Evolutionary conservation across 1,139 yeast species (phyloP), one percentile per base, ranked within the genome.

Genomic region (Yamadazyma dushanensis): DNA sequence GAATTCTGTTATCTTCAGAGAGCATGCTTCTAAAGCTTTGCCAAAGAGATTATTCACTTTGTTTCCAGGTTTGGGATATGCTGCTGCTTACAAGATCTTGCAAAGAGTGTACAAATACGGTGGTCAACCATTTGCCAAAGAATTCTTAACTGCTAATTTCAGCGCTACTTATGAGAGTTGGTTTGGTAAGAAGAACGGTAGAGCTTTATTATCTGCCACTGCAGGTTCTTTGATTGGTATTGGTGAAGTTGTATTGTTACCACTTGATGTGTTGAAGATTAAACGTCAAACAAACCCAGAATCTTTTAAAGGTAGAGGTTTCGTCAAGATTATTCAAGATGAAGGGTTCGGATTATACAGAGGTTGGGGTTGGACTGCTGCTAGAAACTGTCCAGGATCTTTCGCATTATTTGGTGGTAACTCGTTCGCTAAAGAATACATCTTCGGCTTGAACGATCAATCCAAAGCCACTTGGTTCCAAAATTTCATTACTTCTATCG

Each of bases 341-440:
- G 98, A 94, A 69, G 98, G 98, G 16, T 76, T 88, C 44, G 89
- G 92, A 25, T 74, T 92, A 54, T 92, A 92, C 72, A 78, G 97
- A 61, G 99, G 99, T 49, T 90, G 97, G 96, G 97, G 97, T 40
- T 92, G 99, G 99, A 92, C 99, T 44, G 96, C 95, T 51, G 99
- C 99, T 34, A 83, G 99, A 77, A 92, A 92, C 60, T 97, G 97
- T 3, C 99, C 99, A 26, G 99, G 99, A 40, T 88, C 97, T 3
- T 92, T 92, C 58, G 96, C 97, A 10, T 73, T 92, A 47, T 92
- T 92, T 52, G 99, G 99, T 50, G 99, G 97, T 68, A 89, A 92
- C 58, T 96, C 99, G 9, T 94, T 92, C 59, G 97, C 98, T 45
- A 94, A 92, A 68, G 98, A 92, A 66, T 94, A 88, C 69, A 78